Conservation (phyloP, 2,329 filamentous ascomycete species). For the Clathrospora elynae region DNA sequence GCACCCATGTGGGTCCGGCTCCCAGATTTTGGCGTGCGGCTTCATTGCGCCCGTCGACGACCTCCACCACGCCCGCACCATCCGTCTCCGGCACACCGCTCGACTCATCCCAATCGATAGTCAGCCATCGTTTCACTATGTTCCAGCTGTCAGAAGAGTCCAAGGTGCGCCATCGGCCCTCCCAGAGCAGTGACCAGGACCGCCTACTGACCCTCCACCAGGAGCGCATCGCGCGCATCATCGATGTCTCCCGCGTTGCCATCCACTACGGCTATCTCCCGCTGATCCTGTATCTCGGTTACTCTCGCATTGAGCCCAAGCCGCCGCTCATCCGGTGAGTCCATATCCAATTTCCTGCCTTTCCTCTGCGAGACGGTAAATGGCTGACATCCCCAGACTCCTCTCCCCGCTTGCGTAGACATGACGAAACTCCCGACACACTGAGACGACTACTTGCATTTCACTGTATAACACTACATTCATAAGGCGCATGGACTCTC, state of each 20-base stretch:
- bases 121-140: conserved; percentile 49
- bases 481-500: conserved; percentile 36
- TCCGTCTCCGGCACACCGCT: conserved; percentile 3
- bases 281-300: conserved; percentile 95
- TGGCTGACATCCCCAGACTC: conserved; percentile 39
- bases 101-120: conserved; percentile 1
- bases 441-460: conserved; percentile 22
- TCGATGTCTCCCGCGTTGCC: conserved; percentile 89
- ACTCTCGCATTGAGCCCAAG: conserved; percentile 90
- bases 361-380: background rate
- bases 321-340: conserved; percentile 74
- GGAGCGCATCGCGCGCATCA: conserved; percentile 98
- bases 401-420: conserved; percentile 48
- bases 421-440: conserved; percentile 8
- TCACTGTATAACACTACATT: conserved; percentile 40
- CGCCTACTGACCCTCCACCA: conserved; percentile 50
- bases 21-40: conserved; percentile 32
- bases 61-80: conserved; percentile 10
- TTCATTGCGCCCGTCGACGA: conserved; percentile 19
- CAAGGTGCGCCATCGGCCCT: conserved; percentile 67
- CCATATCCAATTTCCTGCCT: background rate
- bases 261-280: conserved; percentile 99
- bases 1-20: conserved; percentile 11
- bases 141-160: conserved; percentile 87
- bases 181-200: background rate